A percentile compares a stretch with the other conserved stretches of the same genome.
phyloP scores from a whole-genome alignment of 179 eudicot species.

The Actinidia chinensis region DNA sequence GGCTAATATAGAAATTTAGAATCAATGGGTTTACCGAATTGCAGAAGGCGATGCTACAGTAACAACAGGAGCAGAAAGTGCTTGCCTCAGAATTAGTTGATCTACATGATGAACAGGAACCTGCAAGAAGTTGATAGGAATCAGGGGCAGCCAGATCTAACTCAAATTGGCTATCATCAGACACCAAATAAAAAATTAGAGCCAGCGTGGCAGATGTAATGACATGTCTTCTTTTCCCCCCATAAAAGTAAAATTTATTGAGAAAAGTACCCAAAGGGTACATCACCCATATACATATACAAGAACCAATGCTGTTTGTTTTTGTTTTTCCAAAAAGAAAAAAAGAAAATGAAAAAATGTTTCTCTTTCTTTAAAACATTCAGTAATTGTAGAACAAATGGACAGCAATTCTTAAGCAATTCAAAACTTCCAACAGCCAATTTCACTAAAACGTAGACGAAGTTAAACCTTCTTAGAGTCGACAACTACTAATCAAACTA shows the following conservation, averaged over 20 bases:
- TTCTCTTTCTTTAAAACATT: not conserved
- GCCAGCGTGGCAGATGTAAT: not conserved
- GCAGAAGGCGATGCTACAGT: conserved; percentile 98
- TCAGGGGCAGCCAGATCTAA: conserved; percentile 9
- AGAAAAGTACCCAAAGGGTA: not conserved
- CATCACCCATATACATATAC: not conserved
- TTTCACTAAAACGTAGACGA: not conserved
- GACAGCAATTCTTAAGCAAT: no score
- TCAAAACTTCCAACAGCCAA: conserved; percentile 1
- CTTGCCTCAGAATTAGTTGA: conserved; percentile 52
- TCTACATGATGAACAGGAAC: conserved; percentile 75
- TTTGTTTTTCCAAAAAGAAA: not conserved
- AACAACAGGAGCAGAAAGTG: conserved; percentile 76
- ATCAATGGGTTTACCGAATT: conserved; percentile 50
- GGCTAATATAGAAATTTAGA: not conserved
- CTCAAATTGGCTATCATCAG: not conserved
- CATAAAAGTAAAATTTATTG: not conserved
- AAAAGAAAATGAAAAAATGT: not conserved
- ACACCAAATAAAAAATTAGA: not conserved
- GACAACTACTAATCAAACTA: not conserved
- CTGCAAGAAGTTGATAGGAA: conserved; percentile 37
- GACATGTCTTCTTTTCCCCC: not conserved
- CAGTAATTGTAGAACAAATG: not conserved
- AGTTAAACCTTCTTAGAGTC: not conserved
- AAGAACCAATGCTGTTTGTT: not conserved